Base-by-base conservation (phyloP, 192 early-diverging fungal genomes). In the Podila clonocystis region DNA sequence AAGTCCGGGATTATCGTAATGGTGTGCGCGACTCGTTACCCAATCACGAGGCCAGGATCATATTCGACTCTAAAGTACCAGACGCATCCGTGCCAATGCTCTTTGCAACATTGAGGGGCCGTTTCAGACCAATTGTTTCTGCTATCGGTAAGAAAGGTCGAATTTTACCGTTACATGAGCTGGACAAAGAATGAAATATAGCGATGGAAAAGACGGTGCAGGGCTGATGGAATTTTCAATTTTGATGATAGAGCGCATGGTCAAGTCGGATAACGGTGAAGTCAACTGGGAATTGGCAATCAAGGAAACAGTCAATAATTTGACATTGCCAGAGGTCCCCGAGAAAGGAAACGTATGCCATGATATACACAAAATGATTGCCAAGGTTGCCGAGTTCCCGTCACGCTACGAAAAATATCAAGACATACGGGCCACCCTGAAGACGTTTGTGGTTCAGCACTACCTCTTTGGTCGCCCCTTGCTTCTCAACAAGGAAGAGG, bases 21-120 rank as follows among this genome's bases (percentile, higher is more conserved):
- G 63, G 65, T 66, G 72, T 73, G 57, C 63, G 72, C 65, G 8
- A 63, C 64, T 59, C 72, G 64, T n/a, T 74, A 45, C 60, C 50
- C 33, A 57, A 67, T 60, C 58, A 34, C 15, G 31, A 67, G 2
- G 72, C 72, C 60, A 67, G 58, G 41, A 22, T 0, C 31, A 48
- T 65, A 41, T 72, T 72, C 34, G 28, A 72, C 70, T 29, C 38
- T 48, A 34, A 33, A 58, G 70, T 72, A 50, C 70, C 62, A 29
- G 62, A 48, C 15, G 50, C 1, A 59, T 55, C 62, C 19, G 28
- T 57, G 12, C 26, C 55, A 49, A 62, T 64, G 62, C 70, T 72
- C 70, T 72, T 72, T 65, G 34, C 31, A 0, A 58, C 34, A 62
- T 65, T 72, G 62, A 50, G 38, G 58, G 70, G 70, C 33, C 62